Base-by-base conservation (phyloP, 139 green algal species). In the Micromonas commoda region DNA sequence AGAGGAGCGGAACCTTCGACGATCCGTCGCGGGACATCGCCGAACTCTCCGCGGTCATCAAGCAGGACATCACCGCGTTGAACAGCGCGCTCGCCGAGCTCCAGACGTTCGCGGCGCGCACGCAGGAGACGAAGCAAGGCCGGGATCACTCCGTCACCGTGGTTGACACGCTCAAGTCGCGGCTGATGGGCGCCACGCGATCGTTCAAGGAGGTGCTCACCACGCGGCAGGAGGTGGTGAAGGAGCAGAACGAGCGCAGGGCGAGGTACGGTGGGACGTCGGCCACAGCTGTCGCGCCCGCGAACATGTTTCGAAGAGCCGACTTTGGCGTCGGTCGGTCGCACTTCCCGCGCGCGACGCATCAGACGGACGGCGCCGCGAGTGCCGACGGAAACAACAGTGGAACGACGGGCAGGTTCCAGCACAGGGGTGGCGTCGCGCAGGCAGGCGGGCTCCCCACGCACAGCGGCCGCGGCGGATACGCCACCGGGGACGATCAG, bases 1-100 rank as follows among this genome's bases (percentile, higher is more conserved):
- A 96, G 85, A 89, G 92, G 31, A 98, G 92, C 6, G 94, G 89
- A 26, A 96, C 95, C 86, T 99, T 99, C 83, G 94, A 99, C 79
- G 95, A 99, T 80, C 93, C 93, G 0, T 88, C 92, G 24, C 68
- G 82, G 37, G 93, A 98, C 80, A 96, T 99, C 66, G 89, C 93
- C 68, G 93, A 97, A 71, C 84, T 98, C 26, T 60, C 52, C 34
- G 31, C 24, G n/a, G 73, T 69, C 45, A 71, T 82, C 29, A 82
- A 82, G 52, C n/a, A 85, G 74, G 86, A 90, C 81, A 89, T 90
- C 69, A 88, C 92, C 77, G 85, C 78, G 19, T 80, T 98, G 23
- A 97, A 97, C 84, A 73, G 67, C 29, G 76, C 81, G 6, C 92
- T 98, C 29, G 86, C 86, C 3, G 93, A 97, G 51, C 85, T 94